Evolutionary conservation across 2,329 filamentous ascomycete genomes (phyloP).

Genomic region (Claviceps sp.): DNA sequence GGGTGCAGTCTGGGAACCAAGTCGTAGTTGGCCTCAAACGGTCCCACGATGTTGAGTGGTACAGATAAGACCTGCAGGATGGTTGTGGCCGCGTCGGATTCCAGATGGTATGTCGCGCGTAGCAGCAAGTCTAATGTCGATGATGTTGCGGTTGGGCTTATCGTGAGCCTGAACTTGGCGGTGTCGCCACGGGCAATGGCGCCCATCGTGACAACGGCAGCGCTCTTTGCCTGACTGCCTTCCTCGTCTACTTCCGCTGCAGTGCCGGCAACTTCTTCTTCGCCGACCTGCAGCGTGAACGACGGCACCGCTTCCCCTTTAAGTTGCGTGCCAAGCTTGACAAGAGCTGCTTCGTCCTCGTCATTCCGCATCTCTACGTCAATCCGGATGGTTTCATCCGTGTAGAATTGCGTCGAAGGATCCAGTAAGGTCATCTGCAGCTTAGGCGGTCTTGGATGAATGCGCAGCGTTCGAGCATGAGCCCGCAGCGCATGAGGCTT

Average conservation of each 20-base stretch:
- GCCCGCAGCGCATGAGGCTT: conserved; percentile 34
- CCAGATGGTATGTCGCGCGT: conserved; percentile 63
- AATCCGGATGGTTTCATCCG: conserved; percentile 62
- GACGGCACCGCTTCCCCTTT: conserved; percentile 42
- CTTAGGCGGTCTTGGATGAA: conserved; percentile 84
- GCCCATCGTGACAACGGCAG: conserved; percentile 30
- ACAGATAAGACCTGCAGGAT: conserved; percentile 61
- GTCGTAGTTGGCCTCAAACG: conserved; percentile 88
- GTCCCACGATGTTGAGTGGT: conserved; percentile 60
- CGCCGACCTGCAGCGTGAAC: conserved; percentile 28
- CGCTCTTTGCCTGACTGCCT: conserved; percentile 21
- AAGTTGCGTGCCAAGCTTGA: conserved; percentile 56
- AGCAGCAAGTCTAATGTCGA: conserved; percentile 56
- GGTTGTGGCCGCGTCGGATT: conserved; percentile 66
- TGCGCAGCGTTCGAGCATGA: conserved; percentile 46
- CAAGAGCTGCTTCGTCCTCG: conserved; percentile 66
- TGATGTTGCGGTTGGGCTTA: conserved; percentile 36
- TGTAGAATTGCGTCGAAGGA: conserved; percentile 63
- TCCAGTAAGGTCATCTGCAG: conserved; percentile 59
- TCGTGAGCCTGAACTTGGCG: conserved; percentile 30
- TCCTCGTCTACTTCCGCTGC: conserved; percentile 20
- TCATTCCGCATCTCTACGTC: conserved; percentile 62
- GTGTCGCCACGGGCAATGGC: conserved; percentile 33
- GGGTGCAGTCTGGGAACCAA: conserved; percentile 66
- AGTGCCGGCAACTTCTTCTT: conserved; percentile 17